Base-by-base conservation (phyloP, 371 early-diverging fungal species). In the Mortierella sp. region DNA sequence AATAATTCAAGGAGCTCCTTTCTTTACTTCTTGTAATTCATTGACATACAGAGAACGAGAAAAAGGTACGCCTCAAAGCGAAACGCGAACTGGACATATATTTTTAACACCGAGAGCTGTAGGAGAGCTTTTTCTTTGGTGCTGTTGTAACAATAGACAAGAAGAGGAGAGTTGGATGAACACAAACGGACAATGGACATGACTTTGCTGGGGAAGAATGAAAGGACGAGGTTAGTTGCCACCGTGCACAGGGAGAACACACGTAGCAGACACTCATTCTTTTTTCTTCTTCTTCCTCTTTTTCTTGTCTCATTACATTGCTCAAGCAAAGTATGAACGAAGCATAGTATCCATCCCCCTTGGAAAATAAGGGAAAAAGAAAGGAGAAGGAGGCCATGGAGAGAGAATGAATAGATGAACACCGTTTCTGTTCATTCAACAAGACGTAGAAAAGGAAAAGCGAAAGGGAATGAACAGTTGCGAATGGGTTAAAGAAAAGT, bases 51-150 rank as follows among this genome's bases (percentile, higher is more conserved):
- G 50, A 16, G 13, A 2, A 16, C 46, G 14, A 16, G 50, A 50
- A 31, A 61, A 61, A 34, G 61, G 61, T 14, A 50, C 13, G 16
- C 11, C 3, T 50, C 37, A 19, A 26, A 4, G 28, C 61, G 61
- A 61, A 61, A 61, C 61, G 61, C 61, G 61, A 61, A 61, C 61
- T 19, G 34, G 19, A 31, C 19, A 61, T 61, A 19, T 61, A 61
- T 59, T 28, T 61, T 34, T 61, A 61, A 61, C 57, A 19, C 34
- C 34, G 11, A 13, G 13, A 13, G 13, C 14, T 26, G 59, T 57
- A 61, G 19, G 14, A 61, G 61, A 31, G 31, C 13, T 61, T 34
- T 34, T 28, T 19, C 19, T 31, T 54, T 50, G 1, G 16, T 50
- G 50, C 16, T 50, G 16, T n/a, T 61, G 61, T 61, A 61, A 61